A percentile compares a stretch with the other conserved stretches of the same genome.
These are phyloP conservation scores for Epithele typhae DNA, from an alignment of 768 basidiomycete genomes.

Conservation along the genomic window DNA sequence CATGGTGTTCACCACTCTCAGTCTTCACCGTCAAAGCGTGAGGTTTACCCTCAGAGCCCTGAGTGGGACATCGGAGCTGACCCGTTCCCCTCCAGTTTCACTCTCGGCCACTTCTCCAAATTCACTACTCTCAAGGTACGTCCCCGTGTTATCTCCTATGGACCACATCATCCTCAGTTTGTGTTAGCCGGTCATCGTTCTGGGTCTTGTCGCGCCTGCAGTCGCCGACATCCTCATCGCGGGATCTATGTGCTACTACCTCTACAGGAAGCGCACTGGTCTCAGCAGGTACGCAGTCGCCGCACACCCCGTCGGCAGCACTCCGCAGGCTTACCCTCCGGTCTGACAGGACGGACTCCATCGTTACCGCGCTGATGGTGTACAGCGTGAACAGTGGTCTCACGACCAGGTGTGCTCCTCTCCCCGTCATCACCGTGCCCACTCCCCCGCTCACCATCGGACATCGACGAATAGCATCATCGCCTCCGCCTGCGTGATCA, in stretches of 20 bases:
- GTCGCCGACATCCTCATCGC: conserved; percentile 48
- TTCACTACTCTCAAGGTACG: conserved; percentile 28
- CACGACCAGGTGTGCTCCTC: conserved; percentile 20
- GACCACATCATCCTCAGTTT: too few species aligned
- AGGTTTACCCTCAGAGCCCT: conserved; percentile 15
- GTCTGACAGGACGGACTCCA: conserved; percentile 21
- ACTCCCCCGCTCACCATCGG: not conserved
- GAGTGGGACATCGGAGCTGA: too few species aligned
- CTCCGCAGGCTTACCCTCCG: not conserved
- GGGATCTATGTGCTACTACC: conserved; percentile 41
- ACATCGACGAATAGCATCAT: conserved; percentile 12
- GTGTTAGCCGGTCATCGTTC: conserved; percentile 45
- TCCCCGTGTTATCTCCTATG: too few species aligned
- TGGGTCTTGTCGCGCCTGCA: conserved; percentile 42
- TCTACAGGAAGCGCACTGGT: conserved; percentile 44
- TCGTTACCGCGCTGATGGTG: conserved; percentile 22
- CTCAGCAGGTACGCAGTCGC: conserved; percentile 34
- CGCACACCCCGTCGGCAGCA: too few species aligned
- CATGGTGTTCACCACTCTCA: conserved; percentile 19
- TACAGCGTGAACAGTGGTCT: conserved; percentile 25
- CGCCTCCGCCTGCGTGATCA: conserved; percentile 9
- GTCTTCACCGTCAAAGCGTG: conserved; percentile 47
- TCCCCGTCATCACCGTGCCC: too few species aligned
- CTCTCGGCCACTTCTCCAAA: conserved; percentile 31
- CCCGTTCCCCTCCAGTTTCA: too few species aligned